A percentile compares a stretch with the other conserved stretches of the same genome.
Conservation (phyloP, 2,329 filamentous ascomycete genomes). For the Colletotrichum navitas region DNA sequence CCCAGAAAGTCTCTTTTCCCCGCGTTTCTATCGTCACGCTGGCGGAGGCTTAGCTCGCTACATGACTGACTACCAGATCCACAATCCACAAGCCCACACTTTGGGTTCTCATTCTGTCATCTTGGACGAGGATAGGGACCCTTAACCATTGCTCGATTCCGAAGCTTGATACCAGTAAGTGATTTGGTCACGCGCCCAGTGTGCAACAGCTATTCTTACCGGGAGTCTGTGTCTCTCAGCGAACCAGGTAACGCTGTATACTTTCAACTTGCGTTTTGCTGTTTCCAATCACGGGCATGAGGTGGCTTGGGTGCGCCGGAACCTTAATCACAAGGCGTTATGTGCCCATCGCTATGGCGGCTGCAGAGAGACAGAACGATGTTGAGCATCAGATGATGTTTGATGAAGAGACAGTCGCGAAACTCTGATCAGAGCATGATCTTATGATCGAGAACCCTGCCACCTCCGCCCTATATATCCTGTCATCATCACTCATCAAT, state of each 20-base stretch:
- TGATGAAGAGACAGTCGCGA: constrained; percentile 39
- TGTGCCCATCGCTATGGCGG: constrained; percentile 24
- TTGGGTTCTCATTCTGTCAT: not conserved
- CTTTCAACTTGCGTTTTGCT: constrained; percentile 21
- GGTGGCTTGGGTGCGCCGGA: constrained; percentile 1
- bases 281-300: constrained; percentile 36
- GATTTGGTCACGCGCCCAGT: not conserved
- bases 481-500: constrained; percentile 11
- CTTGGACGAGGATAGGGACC: not conserved
- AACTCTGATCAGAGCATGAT: constrained; percentile 24
- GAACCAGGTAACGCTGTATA: constrained; percentile 1
- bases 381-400: constrained; percentile 39
- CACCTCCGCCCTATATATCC: constrained; percentile 17
- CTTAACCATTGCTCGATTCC: not conserved
- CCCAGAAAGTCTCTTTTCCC: constrained; percentile 8
- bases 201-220: not conserved
- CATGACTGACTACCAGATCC: not conserved
- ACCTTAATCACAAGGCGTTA: constrained; percentile 25
- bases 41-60: constrained; percentile 16
- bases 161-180: not conserved
- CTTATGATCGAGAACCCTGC: constrained; percentile 32
- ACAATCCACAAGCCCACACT: constrained; percentile 1
- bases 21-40: constrained; percentile 2
- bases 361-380: constrained; percentile 12
- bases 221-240: not conserved